Percentiles rank a stretch among this genome's conserved stretches.
Evolutionary conservation across 2,329 filamentous ascomycete genomes (phyloP).

Genomic region (Fusarium compactum): DNA sequence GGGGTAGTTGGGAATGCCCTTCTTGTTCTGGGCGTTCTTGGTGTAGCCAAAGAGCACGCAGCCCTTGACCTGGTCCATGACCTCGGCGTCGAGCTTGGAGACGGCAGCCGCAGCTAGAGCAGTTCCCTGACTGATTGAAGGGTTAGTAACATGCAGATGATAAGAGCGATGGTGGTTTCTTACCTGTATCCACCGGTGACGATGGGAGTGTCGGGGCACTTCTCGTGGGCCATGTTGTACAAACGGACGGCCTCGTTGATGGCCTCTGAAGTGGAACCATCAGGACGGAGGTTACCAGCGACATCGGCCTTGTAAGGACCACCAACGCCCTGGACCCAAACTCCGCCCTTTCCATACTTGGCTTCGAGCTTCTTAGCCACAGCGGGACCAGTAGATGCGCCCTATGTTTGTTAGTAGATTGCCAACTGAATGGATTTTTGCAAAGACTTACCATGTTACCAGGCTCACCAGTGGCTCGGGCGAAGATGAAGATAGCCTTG

Average conservation of each 20-base stretch:
- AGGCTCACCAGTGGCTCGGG: background rate
- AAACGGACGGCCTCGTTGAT: conserved; percentile 5
- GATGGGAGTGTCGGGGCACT: conserved; percentile 5
- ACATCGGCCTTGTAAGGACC: conserved; percentile 3
- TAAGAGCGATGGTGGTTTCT: accelerated
- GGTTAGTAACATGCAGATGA: accelerated
- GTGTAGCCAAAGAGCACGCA: conserved; percentile 4
- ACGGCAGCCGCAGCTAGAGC: background rate
- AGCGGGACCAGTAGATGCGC: background rate
- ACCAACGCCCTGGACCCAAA: conserved; percentile 18
- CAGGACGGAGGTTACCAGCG: background rate
- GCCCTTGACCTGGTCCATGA: conserved; percentile 12
- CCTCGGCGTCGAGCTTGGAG: background rate
- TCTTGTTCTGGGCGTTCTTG: conserved; percentile 8
- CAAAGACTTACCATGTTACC: background rate
- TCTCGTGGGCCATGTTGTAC: conserved; percentile 3
- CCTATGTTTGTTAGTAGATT: background rate
- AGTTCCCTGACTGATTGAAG: background rate
- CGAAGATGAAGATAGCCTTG: conserved; percentile 11
- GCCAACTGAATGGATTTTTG: accelerated
- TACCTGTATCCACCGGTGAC: conserved; percentile 15
- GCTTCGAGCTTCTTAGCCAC: background rate
- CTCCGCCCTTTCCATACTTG: background rate
- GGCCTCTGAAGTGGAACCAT: background rate
- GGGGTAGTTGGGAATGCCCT: background rate